Evolutionary conservation across 2,329 filamentous ascomycete genomes (phyloP).

Genomic region (Colletotrichum trifolii): DNA sequence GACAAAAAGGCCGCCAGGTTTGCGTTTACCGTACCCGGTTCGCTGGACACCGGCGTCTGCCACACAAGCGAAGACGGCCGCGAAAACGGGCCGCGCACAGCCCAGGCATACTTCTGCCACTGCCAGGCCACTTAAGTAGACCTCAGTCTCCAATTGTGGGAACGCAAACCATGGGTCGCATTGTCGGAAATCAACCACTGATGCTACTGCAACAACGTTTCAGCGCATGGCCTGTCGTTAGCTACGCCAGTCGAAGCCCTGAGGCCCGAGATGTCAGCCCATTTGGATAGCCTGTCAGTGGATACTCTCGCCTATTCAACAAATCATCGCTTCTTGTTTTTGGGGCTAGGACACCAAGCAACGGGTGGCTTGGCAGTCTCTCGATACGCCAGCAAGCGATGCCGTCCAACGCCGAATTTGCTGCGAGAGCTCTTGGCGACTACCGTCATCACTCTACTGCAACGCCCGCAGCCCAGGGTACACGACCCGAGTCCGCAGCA

Average conservation of each 20-base stretch:
- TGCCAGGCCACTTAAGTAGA: constrained; percentile 19
- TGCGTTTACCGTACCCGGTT: constrained; percentile 1
- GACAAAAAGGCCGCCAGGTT: not conserved
- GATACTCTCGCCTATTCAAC: constrained; percentile 5
- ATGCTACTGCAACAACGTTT: not conserved
- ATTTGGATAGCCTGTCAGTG: not conserved
- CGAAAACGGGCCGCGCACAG: constrained; percentile 30
- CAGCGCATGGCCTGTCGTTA: not conserved
- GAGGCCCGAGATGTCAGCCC: constrained; percentile 1
- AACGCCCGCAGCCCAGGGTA: constrained; percentile 23
- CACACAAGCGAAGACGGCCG: constrained; percentile 13
- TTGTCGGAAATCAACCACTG: constrained; percentile 12
- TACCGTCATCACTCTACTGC: constrained; percentile 22
- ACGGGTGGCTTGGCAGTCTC: constrained; percentile 13
- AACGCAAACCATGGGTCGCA: not conserved
- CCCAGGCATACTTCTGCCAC: constrained; percentile 11
- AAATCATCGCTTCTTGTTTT: not conserved
- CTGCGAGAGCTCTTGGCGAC: constrained; percentile 11
- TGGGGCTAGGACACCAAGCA: not conserved
- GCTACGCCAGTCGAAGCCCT: constrained; percentile 3
- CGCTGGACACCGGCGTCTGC: constrained; percentile 13
- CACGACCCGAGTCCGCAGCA: not conserved
- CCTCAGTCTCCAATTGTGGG: constrained; percentile 1
- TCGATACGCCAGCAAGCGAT: constrained; percentile 22
- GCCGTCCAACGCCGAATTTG: constrained; percentile 9